A percentile compares a stretch with the other conserved stretches of the same genome.
Conservation (phyloP, 805 yeast species). For the Saccharomycopsis guyanensis region DNA sequence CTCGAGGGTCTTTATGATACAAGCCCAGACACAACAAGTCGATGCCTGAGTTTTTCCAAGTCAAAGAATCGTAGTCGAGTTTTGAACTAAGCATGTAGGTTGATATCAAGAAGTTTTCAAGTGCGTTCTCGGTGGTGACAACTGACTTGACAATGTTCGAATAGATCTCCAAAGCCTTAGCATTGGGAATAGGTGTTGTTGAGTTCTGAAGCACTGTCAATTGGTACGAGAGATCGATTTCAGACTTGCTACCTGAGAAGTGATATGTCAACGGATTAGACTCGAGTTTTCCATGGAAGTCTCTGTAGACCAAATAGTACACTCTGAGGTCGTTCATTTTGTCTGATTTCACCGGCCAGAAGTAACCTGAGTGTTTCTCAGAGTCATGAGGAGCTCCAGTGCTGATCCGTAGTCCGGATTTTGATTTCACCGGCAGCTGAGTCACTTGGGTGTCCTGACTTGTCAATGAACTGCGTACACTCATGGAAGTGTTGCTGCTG, state of each 20-base stretch:
- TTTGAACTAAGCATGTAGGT: slow-evolving; percentile 25
- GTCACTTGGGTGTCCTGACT: slow-evolving; percentile 1
- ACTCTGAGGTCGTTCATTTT: neutral
- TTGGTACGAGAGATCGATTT: neutral
- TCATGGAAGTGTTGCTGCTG: neutral
- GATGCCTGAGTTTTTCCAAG: slow-evolving; percentile 39
- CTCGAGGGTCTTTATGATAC: slow-evolving; percentile 32
- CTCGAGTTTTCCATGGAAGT: neutral
- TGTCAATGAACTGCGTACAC: slow-evolving; percentile 2
- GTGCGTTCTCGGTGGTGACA: neutral
- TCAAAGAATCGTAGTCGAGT: slow-evolving; percentile 27
- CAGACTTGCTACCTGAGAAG: neutral
- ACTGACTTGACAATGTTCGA: neutral
- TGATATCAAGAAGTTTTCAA: slow-evolving; percentile 27
- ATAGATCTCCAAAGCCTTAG: slow-evolving; percentile 1
- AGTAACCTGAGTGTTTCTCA: slow-evolving; percentile 2
- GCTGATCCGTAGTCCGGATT: neutral
- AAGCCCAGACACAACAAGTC: slow-evolving; percentile 35
- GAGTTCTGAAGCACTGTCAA: neutral
- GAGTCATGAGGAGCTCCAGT: neutral
- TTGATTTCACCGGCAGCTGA: neutral
- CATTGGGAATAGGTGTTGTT: neutral
- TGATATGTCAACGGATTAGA: neutral
- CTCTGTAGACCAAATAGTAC: slow-evolving; percentile 5
- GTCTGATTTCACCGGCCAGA: slow-evolving; percentile 1